These are phyloP conservation scores for Colletotrichum higginsianum DNA, from an alignment of 2,329 filamentous ascomycete species.

Conservation along the genomic window DNA sequence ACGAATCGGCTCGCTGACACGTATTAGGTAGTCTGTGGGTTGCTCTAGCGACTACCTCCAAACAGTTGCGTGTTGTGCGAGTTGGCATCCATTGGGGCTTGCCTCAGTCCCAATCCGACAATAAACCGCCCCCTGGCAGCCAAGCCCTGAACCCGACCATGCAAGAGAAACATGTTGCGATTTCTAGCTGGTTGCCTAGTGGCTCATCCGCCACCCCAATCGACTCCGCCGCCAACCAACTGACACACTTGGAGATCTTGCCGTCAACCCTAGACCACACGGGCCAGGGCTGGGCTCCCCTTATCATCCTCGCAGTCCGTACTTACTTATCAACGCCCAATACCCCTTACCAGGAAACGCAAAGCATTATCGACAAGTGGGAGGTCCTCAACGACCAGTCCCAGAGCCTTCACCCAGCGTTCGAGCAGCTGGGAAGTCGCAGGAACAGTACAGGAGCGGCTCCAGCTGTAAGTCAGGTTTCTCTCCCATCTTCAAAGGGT, in stretches of 20 bases:
- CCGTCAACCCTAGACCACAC: conserved; percentile 74
- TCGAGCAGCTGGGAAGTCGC: conserved; percentile 80
- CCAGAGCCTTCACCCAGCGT: conserved; percentile 80
- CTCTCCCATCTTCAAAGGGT: background rate
- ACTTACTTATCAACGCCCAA: conserved; percentile 70
- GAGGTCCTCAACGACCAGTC: conserved; percentile 78
- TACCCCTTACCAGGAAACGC: conserved; percentile 73
- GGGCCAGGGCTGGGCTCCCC: conserved; percentile 68
- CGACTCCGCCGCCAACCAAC: conserved; percentile 69
- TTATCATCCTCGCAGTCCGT: conserved; percentile 81
- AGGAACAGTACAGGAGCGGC: conserved; percentile 63
- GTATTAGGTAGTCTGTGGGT: conserved; percentile 42
- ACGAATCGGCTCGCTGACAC: conserved; percentile 5
- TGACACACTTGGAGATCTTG: conserved; percentile 84
- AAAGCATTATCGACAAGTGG: conserved; percentile 88
- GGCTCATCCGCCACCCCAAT: conserved; percentile 59
- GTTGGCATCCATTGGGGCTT: conserved; percentile 82
- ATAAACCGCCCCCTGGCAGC: conserved; percentile 63
- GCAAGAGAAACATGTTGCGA: conserved; percentile 69
- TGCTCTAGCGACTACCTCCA: conserved; percentile 77
- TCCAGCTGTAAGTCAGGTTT: conserved; percentile 44
- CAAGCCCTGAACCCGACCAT: conserved; percentile 67
- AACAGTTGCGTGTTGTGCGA: conserved; percentile 81
- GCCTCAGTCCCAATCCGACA: conserved; percentile 65
- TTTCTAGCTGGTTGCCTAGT: conserved; percentile 70